Base-by-base conservation (phyloP, 345 rosid species). In the Orychophragmus violaceus region DNA sequence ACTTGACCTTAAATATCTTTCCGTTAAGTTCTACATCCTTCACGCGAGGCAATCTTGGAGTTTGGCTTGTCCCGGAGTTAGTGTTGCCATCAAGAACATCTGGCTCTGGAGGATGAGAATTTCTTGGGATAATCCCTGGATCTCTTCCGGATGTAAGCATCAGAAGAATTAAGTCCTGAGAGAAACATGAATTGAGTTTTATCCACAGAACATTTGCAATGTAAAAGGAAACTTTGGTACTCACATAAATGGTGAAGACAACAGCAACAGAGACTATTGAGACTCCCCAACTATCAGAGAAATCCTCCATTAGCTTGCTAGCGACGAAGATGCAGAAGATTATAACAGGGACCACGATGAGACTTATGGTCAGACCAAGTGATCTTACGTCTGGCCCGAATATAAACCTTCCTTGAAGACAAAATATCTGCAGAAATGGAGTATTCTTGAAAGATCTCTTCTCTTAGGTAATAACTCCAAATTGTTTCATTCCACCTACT, bases 101-200 rank as follows among this genome's bases (percentile, higher is more conserved):
- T 12, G 85, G 94, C 14, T 93, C 96, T 1, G 78, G 79, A 75
- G 97, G 95, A 71, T 85, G 86, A 13, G 36, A 32, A 68, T 85
- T 93, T 52, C 97, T 84, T 36, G 98, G 98, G 74, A 90, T 80
- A 35, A 93, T 88, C 68, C 98, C 97, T 51, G 97, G 98, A 83
- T 90, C 98, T 71, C 90, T 85, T 70, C 85, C 89, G 23, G 98
- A 90, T 46, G 98, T 84, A 59, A 93, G 87, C 70, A 93, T 75
- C 58, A 93, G 84, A 69, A 93, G 89, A 51, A 79, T 24, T 32
- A 90, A 42, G 68, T 83, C 89, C 98, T 93, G 88, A 67, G 65
- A 46, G 56, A 62, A 57, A 18, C 32, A 66, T 51, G 12, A 29
- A 10, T 8, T 19, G 52, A 9, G 25, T 3, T 1, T 0, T 10